Evolutionary conservation across 1,139 yeast species (phyloP).

Genomic region (Debaryomyces singareniensis): DNA sequence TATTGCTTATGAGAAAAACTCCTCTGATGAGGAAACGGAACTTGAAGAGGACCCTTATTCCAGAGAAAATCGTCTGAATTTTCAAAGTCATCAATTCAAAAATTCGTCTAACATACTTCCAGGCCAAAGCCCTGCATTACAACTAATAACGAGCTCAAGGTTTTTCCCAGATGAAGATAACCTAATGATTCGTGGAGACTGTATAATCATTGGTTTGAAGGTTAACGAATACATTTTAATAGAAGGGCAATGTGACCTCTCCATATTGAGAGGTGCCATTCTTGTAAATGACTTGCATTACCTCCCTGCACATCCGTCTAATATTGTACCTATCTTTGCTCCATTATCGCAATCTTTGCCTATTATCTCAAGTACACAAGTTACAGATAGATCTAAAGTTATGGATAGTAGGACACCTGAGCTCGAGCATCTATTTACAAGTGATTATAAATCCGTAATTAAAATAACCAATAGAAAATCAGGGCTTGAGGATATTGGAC

Average conservation of each 20-base stretch:
- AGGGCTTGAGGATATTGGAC: conserved; percentile 44
- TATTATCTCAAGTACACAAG: conserved; percentile 43
- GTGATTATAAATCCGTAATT: conserved; percentile 39
- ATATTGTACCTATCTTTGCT: conserved; percentile 32
- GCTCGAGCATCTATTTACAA: conserved; percentile 28
- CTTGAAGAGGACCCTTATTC: background rate
- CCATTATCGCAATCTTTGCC: conserved; percentile 54
- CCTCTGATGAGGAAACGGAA: conserved; percentile 17
- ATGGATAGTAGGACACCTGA: conserved; percentile 15
- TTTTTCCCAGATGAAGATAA: conserved; percentile 33
- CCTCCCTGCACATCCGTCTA: conserved; percentile 24
- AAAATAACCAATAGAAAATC: conserved; percentile 27
- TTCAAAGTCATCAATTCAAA: background rate
- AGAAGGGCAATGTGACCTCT: conserved; percentile 52
- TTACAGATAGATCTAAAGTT: conserved; percentile 24
- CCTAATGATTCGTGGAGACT: conserved; percentile 21
- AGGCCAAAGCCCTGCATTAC: background rate
- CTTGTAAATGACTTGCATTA: conserved; percentile 50
- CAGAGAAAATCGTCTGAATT: background rate
- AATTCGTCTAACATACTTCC: background rate
- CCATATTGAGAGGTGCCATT: conserved; percentile 53
- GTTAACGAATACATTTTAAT: conserved; percentile 44
- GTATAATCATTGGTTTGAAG: conserved; percentile 37
- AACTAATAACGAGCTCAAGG: conserved; percentile 12
- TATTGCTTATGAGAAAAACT: conserved; percentile 14